Evolutionary conservation across 148 eudicot genomes (phyloP), one percentile per base, ranked within the genome.

Genomic region (Rhododendron ferrugineum): DNA sequence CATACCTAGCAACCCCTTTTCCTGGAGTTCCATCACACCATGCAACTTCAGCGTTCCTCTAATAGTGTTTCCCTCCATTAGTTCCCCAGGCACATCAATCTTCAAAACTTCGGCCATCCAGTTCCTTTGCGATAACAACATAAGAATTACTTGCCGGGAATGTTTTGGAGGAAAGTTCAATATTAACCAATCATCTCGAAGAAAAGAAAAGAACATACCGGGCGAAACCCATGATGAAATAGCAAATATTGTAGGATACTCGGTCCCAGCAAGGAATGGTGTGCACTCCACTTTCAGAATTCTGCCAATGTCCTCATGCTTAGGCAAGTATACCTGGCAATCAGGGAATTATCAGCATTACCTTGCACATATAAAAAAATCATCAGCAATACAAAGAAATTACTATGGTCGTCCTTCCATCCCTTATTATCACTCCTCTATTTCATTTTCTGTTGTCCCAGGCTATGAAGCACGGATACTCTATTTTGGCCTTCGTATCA

Each of bases 21-120:
- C 93, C 98, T 72, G 98, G 99, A 88, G 96, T 92, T 80, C 98
- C 99, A 68, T 98, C 99, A 83, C 99, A 97, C 98, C 99, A 97
- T 75, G 99, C 98, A 89, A 97, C 92, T 89, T 94, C 96, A 49
- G 93, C 91, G 80, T 88, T 32, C 99, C 99, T 90, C 87, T 94
- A 66, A 94, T 88, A 37, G 86, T 87, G 85, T 90, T 97, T 88
- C 99, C 99, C 84, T 97, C 98, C 68, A 95, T 91, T 86, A 97
- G 91, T 72, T 94, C 98, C 84, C 98, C 99, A 68, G 62, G 87
- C 46, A 95, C 95, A 85, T 93, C 95, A 90, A 95, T 94, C 89
- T 94, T 95, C 84, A 95, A 88, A 84, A 97, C 96, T 97, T 97
- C 16, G 98, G 99, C 79, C 92, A 92, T 82, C 95, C 93, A 90